Evolutionary conservation across 2,329 filamentous ascomycete genomes (phyloP).

Genomic region (Teratosphaeria epicoccoides): DNA sequence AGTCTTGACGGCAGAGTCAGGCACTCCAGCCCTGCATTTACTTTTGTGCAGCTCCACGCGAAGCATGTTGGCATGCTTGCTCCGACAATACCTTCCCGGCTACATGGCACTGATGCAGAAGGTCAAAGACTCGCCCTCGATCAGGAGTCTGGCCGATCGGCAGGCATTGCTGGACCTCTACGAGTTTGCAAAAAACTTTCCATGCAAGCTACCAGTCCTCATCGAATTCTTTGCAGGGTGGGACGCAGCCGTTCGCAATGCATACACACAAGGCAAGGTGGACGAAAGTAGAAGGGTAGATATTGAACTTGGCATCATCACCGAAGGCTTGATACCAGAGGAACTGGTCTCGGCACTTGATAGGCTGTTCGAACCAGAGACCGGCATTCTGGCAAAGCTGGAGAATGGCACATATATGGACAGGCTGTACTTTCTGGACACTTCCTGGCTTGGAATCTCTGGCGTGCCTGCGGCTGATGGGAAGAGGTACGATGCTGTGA

Average conservation of each 20-base stretch:
- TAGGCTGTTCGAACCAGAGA: conserved; percentile 39
- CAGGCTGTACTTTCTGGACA: conserved; percentile 63
- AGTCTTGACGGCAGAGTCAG: conserved; percentile 9
- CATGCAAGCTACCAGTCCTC: conserved; percentile 37
- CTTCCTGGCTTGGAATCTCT: conserved; percentile 54
- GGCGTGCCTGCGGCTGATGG: neutral
- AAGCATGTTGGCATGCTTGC: conserved; percentile 47
- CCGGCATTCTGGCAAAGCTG: conserved; percentile 44
- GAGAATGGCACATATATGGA: conserved; percentile 52
- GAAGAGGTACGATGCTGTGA: conserved; percentile 49
- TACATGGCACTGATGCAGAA: neutral
- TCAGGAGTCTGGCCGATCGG: conserved; percentile 43
- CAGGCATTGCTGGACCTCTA: conserved; percentile 44
- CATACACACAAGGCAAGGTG: conserved; percentile 40
- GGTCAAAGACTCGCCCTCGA: conserved; percentile 5
- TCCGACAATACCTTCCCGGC: conserved; percentile 25
- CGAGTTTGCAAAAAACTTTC: conserved; percentile 36
- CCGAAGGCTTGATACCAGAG: conserved; percentile 42
- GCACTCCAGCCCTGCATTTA: conserved; percentile 34
- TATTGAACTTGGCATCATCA: conserved; percentile 43
- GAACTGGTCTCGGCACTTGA: conserved; percentile 32
- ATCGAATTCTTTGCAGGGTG: conserved; percentile 46
- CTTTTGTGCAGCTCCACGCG: conserved; percentile 65
- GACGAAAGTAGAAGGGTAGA: conserved; percentile 36
- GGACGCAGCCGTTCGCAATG: conserved; percentile 52